Evolutionary conservation across 1,139 yeast genomes (phyloP).

Genomic region (Magnusiomyces suaveolens): DNA sequence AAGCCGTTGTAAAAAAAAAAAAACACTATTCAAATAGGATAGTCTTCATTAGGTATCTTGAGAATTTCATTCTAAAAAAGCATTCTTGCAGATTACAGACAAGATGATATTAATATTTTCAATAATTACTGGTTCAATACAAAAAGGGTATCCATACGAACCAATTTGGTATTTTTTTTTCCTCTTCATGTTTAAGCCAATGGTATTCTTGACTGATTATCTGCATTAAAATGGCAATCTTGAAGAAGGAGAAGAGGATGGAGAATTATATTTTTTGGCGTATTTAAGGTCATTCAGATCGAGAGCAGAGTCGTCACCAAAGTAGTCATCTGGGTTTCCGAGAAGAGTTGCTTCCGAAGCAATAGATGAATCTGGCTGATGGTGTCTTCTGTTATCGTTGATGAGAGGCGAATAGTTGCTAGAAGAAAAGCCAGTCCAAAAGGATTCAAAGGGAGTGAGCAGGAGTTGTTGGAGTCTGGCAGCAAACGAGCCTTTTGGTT

Average conservation of each 20-base stretch:
- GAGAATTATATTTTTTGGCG: background rate
- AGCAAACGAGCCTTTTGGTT: slow-evolving; percentile 28
- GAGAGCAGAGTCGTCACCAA: background rate
- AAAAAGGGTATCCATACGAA: background rate
- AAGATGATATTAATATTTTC: too few relatives aligned
- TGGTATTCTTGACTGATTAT: background rate
- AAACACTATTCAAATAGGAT: too few relatives aligned
- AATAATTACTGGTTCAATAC: too few relatives aligned
- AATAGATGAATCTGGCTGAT: background rate
- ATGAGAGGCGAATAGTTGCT: slow-evolving; percentile 1
- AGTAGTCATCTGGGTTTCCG: background rate
- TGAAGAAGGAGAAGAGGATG: background rate
- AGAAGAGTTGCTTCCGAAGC: slow-evolving; percentile 1
- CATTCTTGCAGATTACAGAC: too few relatives aligned
- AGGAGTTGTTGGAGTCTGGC: slow-evolving; percentile 27
- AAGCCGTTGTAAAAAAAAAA: too few relatives aligned
- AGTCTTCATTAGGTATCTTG: too few relatives aligned
- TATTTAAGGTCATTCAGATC: background rate
- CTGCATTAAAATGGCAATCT: background rate
- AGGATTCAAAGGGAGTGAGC: slow-evolving; percentile 26
- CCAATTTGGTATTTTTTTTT: too few relatives aligned
- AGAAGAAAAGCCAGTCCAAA: slow-evolving; percentile 40
- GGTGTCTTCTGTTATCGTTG: background rate
- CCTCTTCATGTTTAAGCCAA: too few relatives aligned
- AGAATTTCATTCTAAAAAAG: too few relatives aligned